A percentile compares a stretch with the other conserved stretches of the same genome.
phyloP scores from a whole-genome alignment of 345 rosid genomes.

The Angophora floribunda region DNA sequence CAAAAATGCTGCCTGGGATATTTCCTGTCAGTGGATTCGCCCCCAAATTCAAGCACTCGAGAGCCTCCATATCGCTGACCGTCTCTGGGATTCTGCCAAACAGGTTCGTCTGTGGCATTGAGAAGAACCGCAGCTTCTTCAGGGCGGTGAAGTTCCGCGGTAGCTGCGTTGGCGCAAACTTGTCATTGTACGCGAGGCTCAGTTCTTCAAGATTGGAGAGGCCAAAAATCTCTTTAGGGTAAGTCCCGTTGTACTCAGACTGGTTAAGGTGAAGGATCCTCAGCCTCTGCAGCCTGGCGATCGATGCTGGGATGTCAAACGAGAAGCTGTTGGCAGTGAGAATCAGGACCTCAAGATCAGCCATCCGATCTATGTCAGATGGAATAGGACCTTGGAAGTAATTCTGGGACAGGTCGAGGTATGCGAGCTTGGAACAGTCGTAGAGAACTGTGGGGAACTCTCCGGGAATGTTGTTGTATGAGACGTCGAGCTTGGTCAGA shows the following conservation, averaged over 20 bases:
- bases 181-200: slow-evolving; percentile 1
- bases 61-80: slow-evolving; percentile 24
- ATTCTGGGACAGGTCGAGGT: slow-evolving; percentile 39
- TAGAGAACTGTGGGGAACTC: slow-evolving; percentile 28
- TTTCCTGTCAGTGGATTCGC: slow-evolving; percentile 12
- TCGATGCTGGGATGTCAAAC: slow-evolving; percentile 22
- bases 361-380: slow-evolving; percentile 20
- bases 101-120: slow-evolving; percentile 19
- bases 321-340: slow-evolving; percentile 29
- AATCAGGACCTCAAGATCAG: slow-evolving; percentile 18
- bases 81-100: slow-evolving; percentile 37
- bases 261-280: slow-evolving; percentile 9
- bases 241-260: slow-evolving; percentile 26
- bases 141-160: slow-evolving; percentile 19
- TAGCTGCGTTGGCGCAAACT: slow-evolving; percentile 11
- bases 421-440: slow-evolving; percentile 33
- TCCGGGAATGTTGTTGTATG: slow-evolving; percentile 23
- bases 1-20: slow-evolving; percentile 29
- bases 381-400: slow-evolving; percentile 40
- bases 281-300: slow-evolving; percentile 23
- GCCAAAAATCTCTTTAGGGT: slow-evolving; percentile 25
- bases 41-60: slow-evolving; percentile 31
- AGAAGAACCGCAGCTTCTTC: slow-evolving; percentile 22
- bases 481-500: slow-evolving; percentile 15
- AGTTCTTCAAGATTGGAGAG: slow-evolving; percentile 24